Conservation (phyloP, 495 filamentous ascomycete genomes). For the Cryomyces antarcticus region DNA sequence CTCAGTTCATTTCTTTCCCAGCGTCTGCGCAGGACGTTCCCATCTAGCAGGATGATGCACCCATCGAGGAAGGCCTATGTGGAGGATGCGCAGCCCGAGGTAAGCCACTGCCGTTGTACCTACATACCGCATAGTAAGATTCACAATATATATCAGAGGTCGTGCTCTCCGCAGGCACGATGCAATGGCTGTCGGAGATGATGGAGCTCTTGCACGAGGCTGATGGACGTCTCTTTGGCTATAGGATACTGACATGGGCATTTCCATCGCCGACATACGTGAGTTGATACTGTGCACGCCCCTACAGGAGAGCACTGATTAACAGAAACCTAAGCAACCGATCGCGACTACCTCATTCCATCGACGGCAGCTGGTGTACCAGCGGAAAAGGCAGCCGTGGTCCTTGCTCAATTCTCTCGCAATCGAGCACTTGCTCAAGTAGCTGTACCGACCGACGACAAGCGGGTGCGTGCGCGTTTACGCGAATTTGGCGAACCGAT, state of each 20-base stretch:
- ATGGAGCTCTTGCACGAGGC: background rate
- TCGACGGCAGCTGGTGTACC: conserved; percentile 50
- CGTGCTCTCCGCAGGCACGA: too few species aligned
- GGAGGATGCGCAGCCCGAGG: conserved; percentile 56
- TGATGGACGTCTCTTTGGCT: background rate
- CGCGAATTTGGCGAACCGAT: conserved; percentile 79
- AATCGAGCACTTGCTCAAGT: conserved; percentile 76
- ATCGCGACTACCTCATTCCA: conserved; percentile 72
- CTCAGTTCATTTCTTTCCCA: too few species aligned
- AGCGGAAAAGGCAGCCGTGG: conserved; percentile 72
- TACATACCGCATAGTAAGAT: conserved; percentile 9
- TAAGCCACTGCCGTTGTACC: conserved; percentile 24
- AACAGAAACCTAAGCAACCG: conserved; percentile 34
- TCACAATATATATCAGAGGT: background rate
- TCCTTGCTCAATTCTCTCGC: conserved; percentile 74
- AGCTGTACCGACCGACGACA: conserved; percentile 91
- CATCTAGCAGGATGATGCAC: conserved; percentile 45
- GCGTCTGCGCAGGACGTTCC: too few species aligned
- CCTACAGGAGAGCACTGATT: background rate
- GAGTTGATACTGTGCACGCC: conserved; percentile 18
- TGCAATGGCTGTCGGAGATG: too few species aligned
- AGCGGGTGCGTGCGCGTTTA: conserved; percentile 55
- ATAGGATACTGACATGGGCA: conserved; percentile 41
- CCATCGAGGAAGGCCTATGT: conserved; percentile 89
- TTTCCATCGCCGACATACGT: conserved; percentile 68